Conservation (phyloP, 306 rosid species). For the Glycine soja region DNA sequence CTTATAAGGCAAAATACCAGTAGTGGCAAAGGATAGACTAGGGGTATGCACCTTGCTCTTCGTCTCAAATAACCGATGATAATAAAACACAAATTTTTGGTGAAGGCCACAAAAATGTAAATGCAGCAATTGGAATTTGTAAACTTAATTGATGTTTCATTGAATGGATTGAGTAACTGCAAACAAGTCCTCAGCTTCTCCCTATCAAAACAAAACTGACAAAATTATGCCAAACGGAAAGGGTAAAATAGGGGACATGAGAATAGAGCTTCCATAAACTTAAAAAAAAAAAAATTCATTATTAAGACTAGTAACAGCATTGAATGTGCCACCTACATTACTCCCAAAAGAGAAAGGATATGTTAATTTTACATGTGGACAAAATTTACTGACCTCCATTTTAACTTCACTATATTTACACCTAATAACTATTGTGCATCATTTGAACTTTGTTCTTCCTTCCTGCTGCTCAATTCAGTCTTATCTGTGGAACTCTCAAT, state of each 20-base stretch:
- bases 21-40: too few species aligned
- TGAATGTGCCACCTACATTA: constrained; percentile 29
- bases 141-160: too few species aligned
- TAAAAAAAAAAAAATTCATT: neutral
- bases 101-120: too few species aligned
- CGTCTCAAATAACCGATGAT: too few species aligned
- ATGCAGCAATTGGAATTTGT: too few species aligned
- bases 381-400: constrained; percentile 42
- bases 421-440: constrained; percentile 48
- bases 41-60: too few species aligned
- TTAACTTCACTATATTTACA: constrained; percentile 45
- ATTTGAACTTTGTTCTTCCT: constrained; percentile 67
- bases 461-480: constrained; percentile 55
- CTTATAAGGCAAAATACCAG: too few species aligned
- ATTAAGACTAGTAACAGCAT: constrained; percentile 25
- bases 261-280: constrained; percentile 26
- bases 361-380: constrained; percentile 41
- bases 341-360: constrained; percentile 30
- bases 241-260: neutral
- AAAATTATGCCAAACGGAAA: constrained; percentile 12
- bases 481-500: constrained; percentile 52
- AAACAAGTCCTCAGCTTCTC: neutral
- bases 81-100: too few species aligned
- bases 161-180: too few species aligned
- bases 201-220: constrained; percentile 9